These are phyloP conservation scores for Ogataea paradorogensis DNA, from an alignment of 805 yeast species.

Conservation along the genomic window DNA sequence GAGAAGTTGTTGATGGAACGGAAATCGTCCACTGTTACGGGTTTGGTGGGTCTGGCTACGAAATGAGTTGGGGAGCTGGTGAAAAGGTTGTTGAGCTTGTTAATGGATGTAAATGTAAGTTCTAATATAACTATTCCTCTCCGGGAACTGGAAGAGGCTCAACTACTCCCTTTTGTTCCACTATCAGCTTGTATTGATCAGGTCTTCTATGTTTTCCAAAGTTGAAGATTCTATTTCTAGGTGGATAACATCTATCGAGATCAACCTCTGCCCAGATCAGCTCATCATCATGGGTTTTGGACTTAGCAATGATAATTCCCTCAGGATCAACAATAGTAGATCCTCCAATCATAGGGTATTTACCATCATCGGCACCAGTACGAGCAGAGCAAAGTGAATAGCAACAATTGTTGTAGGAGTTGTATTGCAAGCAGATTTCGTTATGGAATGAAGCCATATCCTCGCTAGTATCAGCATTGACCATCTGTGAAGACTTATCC, in stretches of 20 bases:
- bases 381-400: slow-evolving; percentile 36
- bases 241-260: slow-evolving; percentile 33
- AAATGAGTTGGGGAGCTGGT: slow-evolving; percentile 61
- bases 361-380: slow-evolving; percentile 35
- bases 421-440: slow-evolving; percentile 33
- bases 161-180: slow-evolving; percentile 30
- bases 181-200: slow-evolving; percentile 29
- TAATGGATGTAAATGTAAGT: slow-evolving; percentile 9
- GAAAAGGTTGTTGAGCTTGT: slow-evolving; percentile 35
- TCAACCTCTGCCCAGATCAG: slow-evolving; percentile 35
- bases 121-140: slow-evolving; percentile 9
- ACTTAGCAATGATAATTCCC: slow-evolving; percentile 35
- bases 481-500: slow-evolving; percentile 20
- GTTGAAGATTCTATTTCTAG: slow-evolving; percentile 35
- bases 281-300: slow-evolving; percentile 37
- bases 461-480: slow-evolving; percentile 27
- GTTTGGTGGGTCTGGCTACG: slow-evolving; percentile 59
- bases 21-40: slow-evolving; percentile 70
- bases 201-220: slow-evolving; percentile 37
- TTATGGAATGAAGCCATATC: slow-evolving; percentile 33
- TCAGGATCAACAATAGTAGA: slow-evolving; percentile 38
- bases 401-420: slow-evolving; percentile 35
- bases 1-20: slow-evolving; percentile 19
- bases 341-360: slow-evolving; percentile 35
- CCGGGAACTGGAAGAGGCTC: slow-evolving; percentile 11